Conservation (phyloP, 1,139 yeast species). For the Lodderomyces orthopsilosis region DNA sequence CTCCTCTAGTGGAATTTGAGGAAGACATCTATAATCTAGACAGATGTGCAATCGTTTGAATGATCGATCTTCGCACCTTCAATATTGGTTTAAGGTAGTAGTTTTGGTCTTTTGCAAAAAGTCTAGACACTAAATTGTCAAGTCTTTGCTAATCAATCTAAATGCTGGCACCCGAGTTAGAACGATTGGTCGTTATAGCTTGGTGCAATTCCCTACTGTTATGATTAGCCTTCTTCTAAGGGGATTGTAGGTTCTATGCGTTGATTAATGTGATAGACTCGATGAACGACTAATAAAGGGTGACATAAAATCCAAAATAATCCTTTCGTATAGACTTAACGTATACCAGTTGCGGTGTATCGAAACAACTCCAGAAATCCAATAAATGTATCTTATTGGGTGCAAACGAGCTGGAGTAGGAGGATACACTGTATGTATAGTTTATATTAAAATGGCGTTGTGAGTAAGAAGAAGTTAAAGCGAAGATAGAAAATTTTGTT, state of each 20-base stretch:
- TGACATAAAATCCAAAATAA: neutral
- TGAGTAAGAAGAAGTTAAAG: no score
- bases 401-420: no score
- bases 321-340: neutral
- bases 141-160: neutral
- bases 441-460: no score
- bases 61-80: no score
- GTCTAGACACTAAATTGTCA: neutral
- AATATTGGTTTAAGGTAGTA: no score
- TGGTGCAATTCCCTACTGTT: no score
- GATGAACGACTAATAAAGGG: neutral
- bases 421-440: no score
- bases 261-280: neutral
- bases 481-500: no score
- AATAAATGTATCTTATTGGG: no score
- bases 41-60: neutral
- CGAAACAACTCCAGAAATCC: no score
- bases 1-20: constrained; percentile 4
- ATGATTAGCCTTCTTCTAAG: constrained; percentile 2
- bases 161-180: neutral
- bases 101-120: neutral
- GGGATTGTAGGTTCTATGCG: neutral
- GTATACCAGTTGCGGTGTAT: no score
- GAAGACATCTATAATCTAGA: constrained; percentile 1
- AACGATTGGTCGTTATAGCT: no score